Conservation (phyloP, 2,329 filamentous ascomycete species). For the Ophiocordyceps camponoti-leonardi region DNA sequence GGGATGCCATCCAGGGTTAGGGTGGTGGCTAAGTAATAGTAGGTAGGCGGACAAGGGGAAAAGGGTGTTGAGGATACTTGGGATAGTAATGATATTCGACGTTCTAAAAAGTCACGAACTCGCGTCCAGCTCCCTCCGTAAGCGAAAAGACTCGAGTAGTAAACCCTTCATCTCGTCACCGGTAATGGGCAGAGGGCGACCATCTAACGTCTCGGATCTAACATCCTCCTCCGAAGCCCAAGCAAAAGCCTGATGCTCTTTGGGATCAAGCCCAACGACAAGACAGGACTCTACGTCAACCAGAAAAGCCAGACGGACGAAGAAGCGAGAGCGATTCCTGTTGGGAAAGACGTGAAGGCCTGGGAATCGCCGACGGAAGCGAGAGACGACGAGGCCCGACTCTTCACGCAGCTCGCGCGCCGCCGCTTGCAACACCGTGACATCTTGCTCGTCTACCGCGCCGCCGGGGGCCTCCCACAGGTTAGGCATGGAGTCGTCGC, state of each 20-base stretch:
- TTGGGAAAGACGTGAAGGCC: constrained; percentile 1
- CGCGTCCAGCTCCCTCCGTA: neutral
- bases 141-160: neutral
- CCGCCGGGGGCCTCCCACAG: constrained; percentile 27
- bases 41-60: too few relatives aligned
- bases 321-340: neutral
- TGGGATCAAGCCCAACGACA: constrained; percentile 10
- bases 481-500: constrained; percentile 18
- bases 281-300: constrained; percentile 6
- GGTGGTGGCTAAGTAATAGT: too few relatives aligned
- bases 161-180: neutral
- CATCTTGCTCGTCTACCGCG: constrained; percentile 17
- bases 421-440: constrained; percentile 17
- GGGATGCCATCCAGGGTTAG: too few relatives aligned
- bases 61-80: too few relatives aligned
- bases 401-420: constrained; percentile 26
- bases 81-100: neutral
- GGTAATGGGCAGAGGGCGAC: neutral
- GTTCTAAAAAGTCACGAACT: neutral
- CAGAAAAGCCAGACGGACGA: constrained; percentile 2
- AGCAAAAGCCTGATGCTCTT: constrained; percentile 13
- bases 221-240: constrained; percentile 14
- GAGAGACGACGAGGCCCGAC: constrained; percentile 13
- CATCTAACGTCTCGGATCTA: neutral
- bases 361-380: constrained; percentile 6